A percentile compares a stretch with the other conserved stretches of the same genome.
These are phyloP conservation scores for Middelhovenomyces tepae DNA, from an alignment of 805 yeast genomes.

Conservation along the genomic window DNA sequence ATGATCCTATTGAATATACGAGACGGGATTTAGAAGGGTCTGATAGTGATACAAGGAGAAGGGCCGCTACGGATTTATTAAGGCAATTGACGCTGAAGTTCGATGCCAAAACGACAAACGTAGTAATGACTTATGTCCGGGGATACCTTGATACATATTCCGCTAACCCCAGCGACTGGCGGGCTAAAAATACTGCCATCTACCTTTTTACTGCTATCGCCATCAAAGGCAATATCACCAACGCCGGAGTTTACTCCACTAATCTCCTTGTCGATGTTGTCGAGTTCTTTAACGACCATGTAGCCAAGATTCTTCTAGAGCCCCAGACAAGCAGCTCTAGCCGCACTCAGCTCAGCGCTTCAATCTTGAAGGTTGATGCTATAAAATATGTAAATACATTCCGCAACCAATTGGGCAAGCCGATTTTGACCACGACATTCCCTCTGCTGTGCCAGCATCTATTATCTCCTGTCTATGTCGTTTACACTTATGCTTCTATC, in stretches of 20 bases:
- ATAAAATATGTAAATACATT: conserved; percentile 83
- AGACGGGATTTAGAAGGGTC: conserved; percentile 93
- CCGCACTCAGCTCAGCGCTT: too few species aligned
- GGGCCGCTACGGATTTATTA: conserved; percentile 86
- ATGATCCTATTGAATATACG: conserved; percentile 90
- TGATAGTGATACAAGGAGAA: conserved; percentile 84
- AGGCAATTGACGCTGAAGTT: conserved; percentile 76
- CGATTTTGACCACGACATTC: conserved; percentile 67
- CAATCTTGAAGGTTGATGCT: conserved; percentile 85
- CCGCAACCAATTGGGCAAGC: conserved; percentile 86
- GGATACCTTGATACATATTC: conserved; percentile 50
- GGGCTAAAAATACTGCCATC: conserved; percentile 75
- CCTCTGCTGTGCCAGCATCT: conserved; percentile 72
- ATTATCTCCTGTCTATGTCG: conserved; percentile 59
- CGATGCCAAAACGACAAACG: conserved; percentile 63
- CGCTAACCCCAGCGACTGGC: conserved; percentile 55
- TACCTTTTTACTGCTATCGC: conserved; percentile 85
- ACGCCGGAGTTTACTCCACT: conserved; percentile 78
- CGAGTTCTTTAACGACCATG: conserved; percentile 67
- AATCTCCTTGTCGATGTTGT: conserved; percentile 81
- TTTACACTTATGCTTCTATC: conserved; percentile 87
- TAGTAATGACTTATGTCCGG: conserved; percentile 64
- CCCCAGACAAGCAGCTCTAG: too few species aligned
- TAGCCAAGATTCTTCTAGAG: conserved; percentile 78
- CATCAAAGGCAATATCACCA: conserved; percentile 81